Percentiles rank a stretch among this genome's conserved stretches.
phyloP scores from a whole-genome alignment of 148 eudicot genomes.

The Mesembryanthemum crystallinum region DNA sequence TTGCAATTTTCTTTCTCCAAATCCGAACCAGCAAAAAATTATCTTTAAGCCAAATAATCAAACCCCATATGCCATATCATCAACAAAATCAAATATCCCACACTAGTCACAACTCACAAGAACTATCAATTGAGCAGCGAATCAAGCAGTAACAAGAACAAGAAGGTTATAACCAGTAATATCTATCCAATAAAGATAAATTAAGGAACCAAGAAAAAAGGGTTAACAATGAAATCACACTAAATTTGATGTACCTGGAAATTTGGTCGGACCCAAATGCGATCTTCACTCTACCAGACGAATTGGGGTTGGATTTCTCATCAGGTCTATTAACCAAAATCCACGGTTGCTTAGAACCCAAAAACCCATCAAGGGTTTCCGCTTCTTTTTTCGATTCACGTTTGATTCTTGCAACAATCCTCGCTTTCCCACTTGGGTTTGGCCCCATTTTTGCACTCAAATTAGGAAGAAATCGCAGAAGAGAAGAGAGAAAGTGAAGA shows the following conservation, averaged over 20 bases:
- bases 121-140: not conserved
- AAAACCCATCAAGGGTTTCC: conserved; percentile 10
- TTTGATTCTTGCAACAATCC: conserved; percentile 54
- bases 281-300: conserved; percentile 38
- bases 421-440: conserved; percentile 33
- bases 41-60: not conserved
- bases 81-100: not conserved
- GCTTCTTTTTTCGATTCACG: conserved; percentile 34
- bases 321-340: conserved; percentile 40
- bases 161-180: not conserved
- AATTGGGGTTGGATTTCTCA: conserved; percentile 6
- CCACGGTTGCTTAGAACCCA: conserved; percentile 37
- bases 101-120: not conserved
- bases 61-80: not conserved
- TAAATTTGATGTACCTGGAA: conserved; percentile 33
- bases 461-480: not conserved
- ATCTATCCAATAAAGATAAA: not conserved
- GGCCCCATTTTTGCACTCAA: conserved; percentile 20
- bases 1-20: not conserved
- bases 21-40: not conserved
- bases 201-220: conserved; percentile 4
- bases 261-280: conserved; percentile 42
- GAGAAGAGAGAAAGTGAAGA: not conserved
- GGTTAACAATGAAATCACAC: not conserved
- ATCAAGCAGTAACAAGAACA: not conserved